A percentile compares a stretch with the other conserved stretches of the same genome.
Conservation (phyloP, 192 early-diverging fungal species). For the Backusella morwellensis region DNA sequence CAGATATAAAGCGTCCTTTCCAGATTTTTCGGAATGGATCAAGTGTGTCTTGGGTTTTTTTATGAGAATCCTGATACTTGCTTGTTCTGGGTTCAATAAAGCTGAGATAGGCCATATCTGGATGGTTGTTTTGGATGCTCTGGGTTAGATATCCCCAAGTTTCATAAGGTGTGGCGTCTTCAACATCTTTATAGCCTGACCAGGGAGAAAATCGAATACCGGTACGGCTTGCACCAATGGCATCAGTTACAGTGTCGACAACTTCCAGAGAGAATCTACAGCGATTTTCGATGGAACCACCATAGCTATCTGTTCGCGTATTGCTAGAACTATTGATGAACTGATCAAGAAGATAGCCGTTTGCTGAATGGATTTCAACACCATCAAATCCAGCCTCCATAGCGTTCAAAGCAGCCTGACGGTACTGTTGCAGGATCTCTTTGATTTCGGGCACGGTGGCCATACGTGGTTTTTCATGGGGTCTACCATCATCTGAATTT, state of each 20-base stretch:
- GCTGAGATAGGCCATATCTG: slow-evolving; percentile 31
- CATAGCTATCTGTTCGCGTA: slow-evolving; percentile 57
- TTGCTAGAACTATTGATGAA: slow-evolving; percentile 83
- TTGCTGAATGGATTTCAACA: slow-evolving; percentile 89
- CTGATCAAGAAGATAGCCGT: slow-evolving; percentile 86
- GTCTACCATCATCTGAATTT: background rate
- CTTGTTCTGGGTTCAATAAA: slow-evolving; percentile 28
- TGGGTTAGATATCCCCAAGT: slow-evolving; percentile 28
- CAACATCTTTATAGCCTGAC: slow-evolving; percentile 27
- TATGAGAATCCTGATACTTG: slow-evolving; percentile 43
- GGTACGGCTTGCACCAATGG: slow-evolving; percentile 29
- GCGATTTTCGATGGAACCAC: slow-evolving; percentile 29
- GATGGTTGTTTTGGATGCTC: slow-evolving; percentile 24
- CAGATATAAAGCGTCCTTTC: slow-evolving; percentile 19
- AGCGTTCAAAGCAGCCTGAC: slow-evolving; percentile 63
- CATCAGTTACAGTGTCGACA: slow-evolving; percentile 16
- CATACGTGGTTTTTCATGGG: slow-evolving; percentile 18
- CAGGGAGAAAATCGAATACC: slow-evolving; percentile 36
- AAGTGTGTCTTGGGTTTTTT: background rate
- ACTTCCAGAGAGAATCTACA: slow-evolving; percentile 29
- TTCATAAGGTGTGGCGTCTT: slow-evolving; percentile 17
- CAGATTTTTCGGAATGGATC: slow-evolving; percentile 20
- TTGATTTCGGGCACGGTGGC: slow-evolving; percentile 6
- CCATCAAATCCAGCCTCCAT: slow-evolving; percentile 82
- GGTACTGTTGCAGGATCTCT: background rate